Evolutionary conservation across 345 rosid genomes (phyloP), one percentile per base, ranked within the genome.

Genomic region (Boechera retrofracta): DNA sequence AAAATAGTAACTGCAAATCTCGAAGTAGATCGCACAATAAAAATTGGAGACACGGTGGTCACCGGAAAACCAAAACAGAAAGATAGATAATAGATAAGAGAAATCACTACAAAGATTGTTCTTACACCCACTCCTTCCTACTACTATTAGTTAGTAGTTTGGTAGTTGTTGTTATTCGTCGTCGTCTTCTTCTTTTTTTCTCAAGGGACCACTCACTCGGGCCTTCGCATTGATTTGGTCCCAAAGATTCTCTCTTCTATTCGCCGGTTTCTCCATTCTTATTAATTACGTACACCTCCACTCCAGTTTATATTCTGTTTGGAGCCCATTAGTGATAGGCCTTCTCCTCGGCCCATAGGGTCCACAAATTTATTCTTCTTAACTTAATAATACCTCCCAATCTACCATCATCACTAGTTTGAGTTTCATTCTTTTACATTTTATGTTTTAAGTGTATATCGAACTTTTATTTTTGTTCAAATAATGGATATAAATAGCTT

Each of bases 161-260:
- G 38, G 36, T 42, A 7, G 35, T 21, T 52, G 35, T 21, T 52
- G 45, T 33, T 67, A 12, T 44, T 64, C 36, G 10, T 71, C 44
- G 33, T 72, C 67, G 0, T 60, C 69, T 5, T 49, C 58, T 28
- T 73, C 54, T 29, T 12, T 31, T 29, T 48, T 38, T 32, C 26
- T 48, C n/a, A 29, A 63, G 63, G 61, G 69, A 71, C 66, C 67
- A 71, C 9, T 47, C 41, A 21, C 47, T 15, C 59, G 11, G 1
- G 33, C 5, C 41, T 39, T 12, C 10, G 64, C 78, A 64, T 65
- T 74, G 72, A 64, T 74, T 74, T 52, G 65, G 78, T 74, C 65
- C 70, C 7, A 47, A 32, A 63, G 28, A 39, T 55, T 53, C 12
- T 68, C 24, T 68, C 32, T 36, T 16, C 5, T 33, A 4, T 26